Evolutionary conservation across 495 filamentous ascomycete species (phyloP), one percentile per base, ranked within the genome.

Genomic region (Penicillium robsamsonii): DNA sequence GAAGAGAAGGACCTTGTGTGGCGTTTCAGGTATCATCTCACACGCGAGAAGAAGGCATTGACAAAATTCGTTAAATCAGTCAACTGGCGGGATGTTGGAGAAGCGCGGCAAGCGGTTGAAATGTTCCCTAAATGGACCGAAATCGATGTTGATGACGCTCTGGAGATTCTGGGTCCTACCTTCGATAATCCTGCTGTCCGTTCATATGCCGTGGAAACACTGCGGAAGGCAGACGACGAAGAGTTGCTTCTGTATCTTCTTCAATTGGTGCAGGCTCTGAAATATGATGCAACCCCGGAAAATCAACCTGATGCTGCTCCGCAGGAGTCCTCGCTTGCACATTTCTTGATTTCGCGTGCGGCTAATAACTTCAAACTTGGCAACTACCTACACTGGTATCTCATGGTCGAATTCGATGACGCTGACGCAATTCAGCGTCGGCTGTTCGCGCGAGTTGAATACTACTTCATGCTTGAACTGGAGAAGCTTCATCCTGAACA

Each of bases 31-130:
- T 94, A 96, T 69, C 91, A 96, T 67, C 70, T 99, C 6, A 92
- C 90, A 0, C 82, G 91, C 37, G 92, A 99, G 62, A 97, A 97
- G 72, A 82, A 90, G 57, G 94, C 93, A 2, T 76, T 97, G 38
- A 97, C 94, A 22, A 99, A 99, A 64, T 96, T 99, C 59, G 90
- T 97, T 63, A 97, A 97, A 70, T 95, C 91, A 2, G 93, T 96
- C 35, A 88, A 91, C 51, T 99, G 94, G 94, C 83, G 83, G 17
- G 93, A 97, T 68, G 77, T 77, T n/a, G 83, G 84, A 43, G 94
- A 99, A 76, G 80, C 87, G 24, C 87, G 87, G 46, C 91, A 96
- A 72, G 93, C 92, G 8, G 89, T 93, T 9, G 89, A 92, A 52
- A 84, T 99, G 6, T 79, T 99, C 12, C 83, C 89, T 1, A 93